Conservation (phyloP, 106 monocot species). For the Platanthera guangdongensis region DNA sequence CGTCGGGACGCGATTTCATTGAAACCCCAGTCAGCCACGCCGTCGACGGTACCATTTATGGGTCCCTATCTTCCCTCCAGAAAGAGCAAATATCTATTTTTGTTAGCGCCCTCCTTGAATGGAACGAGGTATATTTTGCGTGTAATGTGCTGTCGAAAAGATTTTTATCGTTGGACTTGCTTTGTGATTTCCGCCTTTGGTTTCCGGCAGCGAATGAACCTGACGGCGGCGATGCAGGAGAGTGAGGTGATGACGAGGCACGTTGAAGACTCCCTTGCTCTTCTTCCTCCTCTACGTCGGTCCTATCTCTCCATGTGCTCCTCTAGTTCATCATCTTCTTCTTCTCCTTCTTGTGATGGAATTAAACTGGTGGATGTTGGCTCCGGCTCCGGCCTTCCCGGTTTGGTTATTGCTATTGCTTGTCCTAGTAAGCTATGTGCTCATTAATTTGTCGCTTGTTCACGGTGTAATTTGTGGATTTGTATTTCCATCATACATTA, state of each 20-base stretch:
- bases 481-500: neutral
- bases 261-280: slow-evolving; percentile 81
- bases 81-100: slow-evolving; percentile 65
- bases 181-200: neutral
- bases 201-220: slow-evolving; percentile 64
- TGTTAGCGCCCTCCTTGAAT: slow-evolving; percentile 66
- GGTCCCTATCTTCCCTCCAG: slow-evolving; percentile 52
- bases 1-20: neutral
- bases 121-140: slow-evolving; percentile 62
- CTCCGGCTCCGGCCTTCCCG: slow-evolving; percentile 83
- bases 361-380: slow-evolving; percentile 79
- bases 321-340: too few species aligned
- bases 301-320: slow-evolving; percentile 36
- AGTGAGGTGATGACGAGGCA: slow-evolving; percentile 79
- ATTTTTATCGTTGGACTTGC: neutral
- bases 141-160: neutral
- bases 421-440: slow-evolving; percentile 50
- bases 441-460: neutral
- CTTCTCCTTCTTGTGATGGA: slow-evolving; percentile 26
- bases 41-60: neutral
- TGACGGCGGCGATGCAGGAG: slow-evolving; percentile 80
- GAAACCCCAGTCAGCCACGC: neutral
- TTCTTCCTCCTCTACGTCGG: slow-evolving; percentile 43
- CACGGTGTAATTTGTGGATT: neutral
- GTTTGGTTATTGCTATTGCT: slow-evolving; percentile 75